Evolutionary conservation across 163 green algal genomes (phyloP), one percentile per base, ranked within the genome.

Genomic region (Scenedesmus sp.): DNA sequence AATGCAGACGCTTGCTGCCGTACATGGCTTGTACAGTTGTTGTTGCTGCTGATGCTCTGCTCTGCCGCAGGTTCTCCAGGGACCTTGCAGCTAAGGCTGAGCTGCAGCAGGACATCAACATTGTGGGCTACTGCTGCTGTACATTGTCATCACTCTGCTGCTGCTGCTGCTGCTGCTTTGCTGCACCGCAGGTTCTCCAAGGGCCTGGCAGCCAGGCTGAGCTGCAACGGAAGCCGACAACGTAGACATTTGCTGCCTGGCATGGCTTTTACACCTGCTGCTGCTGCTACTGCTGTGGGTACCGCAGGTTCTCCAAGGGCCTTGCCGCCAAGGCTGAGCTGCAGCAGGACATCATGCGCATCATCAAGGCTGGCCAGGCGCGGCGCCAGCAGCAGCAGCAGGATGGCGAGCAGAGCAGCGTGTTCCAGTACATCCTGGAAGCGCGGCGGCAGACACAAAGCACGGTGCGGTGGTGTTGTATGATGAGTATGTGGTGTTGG

Each of bases 281-380:
- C 59, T 64, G 59, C 59, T 64, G 59, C 59, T 64, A 10, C 59
- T 76, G 7, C 16, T 77, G 16, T 12, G 70, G 56, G 5, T 3
- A 23, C n/a, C 70, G 23, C 85, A 90, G 86, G 20, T 91, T 91
- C n/a, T 26, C 76, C 55, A 85, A 85, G 55, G 87, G 67, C 10
- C 10, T 91, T 34, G 46, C 62, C 16, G 87, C 87, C 55, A 91
- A 91, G 56, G 87, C 76, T 46, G 55, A 87, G 56, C 76, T 87
- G 74, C 76, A 82, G 55, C 8, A 86, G 54, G 76, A 91, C 57
- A 91, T 91, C 62, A 79, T 86, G 26, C 26, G 55, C 8, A 57
- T 62, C 13, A 87, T 91, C 70, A 79, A 79, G 70, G 70, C 20
- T 15, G 70, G 70, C 70, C 46, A 79, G 70, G 23, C 70, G 12